phyloP scores from a whole-genome alignment of 208 protist species.

The Angomonas ambiguus region DNA sequence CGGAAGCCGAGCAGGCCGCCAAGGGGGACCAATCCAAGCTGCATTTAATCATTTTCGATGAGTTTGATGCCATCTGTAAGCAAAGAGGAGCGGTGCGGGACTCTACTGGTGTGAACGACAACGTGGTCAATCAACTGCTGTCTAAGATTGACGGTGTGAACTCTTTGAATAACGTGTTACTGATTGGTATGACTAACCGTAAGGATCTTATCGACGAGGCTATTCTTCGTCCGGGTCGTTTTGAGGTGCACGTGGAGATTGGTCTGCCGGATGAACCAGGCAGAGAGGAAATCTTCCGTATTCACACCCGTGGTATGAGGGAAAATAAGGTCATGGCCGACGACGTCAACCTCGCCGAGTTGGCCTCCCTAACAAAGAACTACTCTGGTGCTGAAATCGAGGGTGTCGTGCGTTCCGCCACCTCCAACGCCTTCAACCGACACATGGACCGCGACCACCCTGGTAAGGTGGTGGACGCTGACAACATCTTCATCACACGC shows the following conservation, averaged over 20 bases:
- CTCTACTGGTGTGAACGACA: conserved; percentile 97
- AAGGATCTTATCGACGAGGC: conserved; percentile 99
- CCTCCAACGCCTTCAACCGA: conserved; percentile 88
- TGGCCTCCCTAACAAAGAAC: conserved; percentile 97
- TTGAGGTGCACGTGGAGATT: conserved; percentile 99
- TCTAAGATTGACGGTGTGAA: conserved; percentile 99
- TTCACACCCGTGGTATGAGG: conserved; percentile 96
- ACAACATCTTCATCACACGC: conserved; percentile 55
- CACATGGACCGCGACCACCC: conserved; percentile 85
- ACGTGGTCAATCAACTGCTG: conserved; percentile 99
- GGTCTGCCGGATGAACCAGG: conserved; percentile 97
- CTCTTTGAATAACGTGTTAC: conserved; percentile 98
- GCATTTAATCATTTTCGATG: conserved; percentile 99
- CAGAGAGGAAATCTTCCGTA: conserved; percentile 98
- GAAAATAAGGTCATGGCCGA: conserved; percentile 83
- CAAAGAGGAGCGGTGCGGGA: conserved; percentile 89
- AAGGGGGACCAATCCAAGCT: conserved; percentile 95
- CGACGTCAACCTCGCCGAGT: conserved; percentile 92
- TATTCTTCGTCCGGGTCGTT: conserved; percentile 97
- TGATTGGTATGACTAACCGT: conserved; percentile 99
- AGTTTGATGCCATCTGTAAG: conserved; percentile 99
- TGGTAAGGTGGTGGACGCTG: conserved; percentile 45
- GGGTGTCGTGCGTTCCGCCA: conserved; percentile 84
- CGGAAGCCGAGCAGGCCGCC: conserved; percentile 91
- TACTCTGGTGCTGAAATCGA: conserved; percentile 98